Evolutionary conservation across 257 asterid genomes (phyloP).

Genomic region (Rehmannia glutinosa): DNA sequence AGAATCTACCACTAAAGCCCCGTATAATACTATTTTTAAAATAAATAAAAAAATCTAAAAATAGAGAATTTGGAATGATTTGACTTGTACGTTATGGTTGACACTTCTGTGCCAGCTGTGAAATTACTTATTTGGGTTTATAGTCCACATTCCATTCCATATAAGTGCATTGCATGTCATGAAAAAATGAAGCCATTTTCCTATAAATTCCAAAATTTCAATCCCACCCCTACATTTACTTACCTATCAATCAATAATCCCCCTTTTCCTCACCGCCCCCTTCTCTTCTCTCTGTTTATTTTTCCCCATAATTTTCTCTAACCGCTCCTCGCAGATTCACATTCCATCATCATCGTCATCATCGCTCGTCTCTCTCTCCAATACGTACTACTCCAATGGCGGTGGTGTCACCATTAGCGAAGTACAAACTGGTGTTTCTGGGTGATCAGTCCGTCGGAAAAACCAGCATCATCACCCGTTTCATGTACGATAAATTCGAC

Average conservation of each 20-base stretch:
- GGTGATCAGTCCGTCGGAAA: conserved; percentile 82
- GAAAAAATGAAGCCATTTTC: not conserved
- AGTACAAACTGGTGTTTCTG: conserved; percentile 70
- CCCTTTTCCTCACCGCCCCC: not conserved
- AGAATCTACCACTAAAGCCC: too few species aligned
- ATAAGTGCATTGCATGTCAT: conserved; percentile 13
- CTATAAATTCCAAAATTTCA: not conserved
- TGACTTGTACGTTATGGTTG: not conserved
- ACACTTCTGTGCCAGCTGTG: too few species aligned
- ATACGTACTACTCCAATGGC: conserved; percentile 37
- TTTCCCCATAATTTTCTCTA: conserved; percentile 13
- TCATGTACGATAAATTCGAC: conserved; percentile 82
- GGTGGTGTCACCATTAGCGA: conserved; percentile 76
- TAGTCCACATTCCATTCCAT: not conserved
- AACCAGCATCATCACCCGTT: conserved; percentile 84
- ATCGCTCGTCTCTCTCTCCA: not conserved
- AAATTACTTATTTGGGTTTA: too few species aligned
- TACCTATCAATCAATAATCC: not conserved
- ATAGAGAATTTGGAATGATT: not conserved
- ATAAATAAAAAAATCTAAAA: too few species aligned
- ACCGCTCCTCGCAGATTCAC: conserved; percentile 14
- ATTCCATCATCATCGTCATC: conserved; percentile 21
- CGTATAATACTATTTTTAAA: too few species aligned
- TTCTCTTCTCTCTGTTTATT: not conserved
- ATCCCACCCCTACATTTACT: conserved; percentile 7